Evolutionary conservation across 2,329 filamentous ascomycete species (phyloP).

Genomic region (Curvularia verruculosa): DNA sequence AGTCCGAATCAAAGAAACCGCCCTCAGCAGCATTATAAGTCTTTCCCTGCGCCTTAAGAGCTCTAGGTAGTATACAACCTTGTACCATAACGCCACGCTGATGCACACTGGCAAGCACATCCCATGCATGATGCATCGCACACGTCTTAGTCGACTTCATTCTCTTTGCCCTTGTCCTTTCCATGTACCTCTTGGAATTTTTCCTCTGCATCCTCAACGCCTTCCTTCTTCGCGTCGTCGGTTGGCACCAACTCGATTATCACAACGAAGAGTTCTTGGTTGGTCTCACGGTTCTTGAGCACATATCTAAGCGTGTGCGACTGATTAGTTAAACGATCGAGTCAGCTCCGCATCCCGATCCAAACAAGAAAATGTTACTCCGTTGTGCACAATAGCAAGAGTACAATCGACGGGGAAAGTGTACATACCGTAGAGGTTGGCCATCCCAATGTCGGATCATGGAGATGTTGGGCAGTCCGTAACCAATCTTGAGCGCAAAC

Average conservation of each 20-base stretch:
- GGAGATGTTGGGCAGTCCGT: constrained; percentile 70
- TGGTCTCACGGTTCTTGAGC: constrained; percentile 77
- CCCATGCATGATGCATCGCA: background rate
- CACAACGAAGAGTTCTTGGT: constrained; percentile 78
- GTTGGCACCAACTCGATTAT: constrained; percentile 77
- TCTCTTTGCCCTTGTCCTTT: constrained; percentile 24
- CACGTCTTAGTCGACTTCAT: constrained; percentile 25
- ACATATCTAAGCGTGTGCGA: constrained; percentile 89
- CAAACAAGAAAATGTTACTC: background rate
- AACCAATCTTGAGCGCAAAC: constrained; percentile 65
- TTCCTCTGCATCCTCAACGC: constrained; percentile 29
- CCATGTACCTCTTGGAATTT: constrained; percentile 35
- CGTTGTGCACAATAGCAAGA: background rate
- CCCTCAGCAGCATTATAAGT: background rate
- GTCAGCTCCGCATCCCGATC: constrained; percentile 19
- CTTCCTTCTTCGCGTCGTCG: constrained; percentile 57
- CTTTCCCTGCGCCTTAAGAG: too few species aligned
- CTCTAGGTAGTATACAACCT: background rate
- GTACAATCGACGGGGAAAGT: background rate
- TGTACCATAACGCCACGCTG: constrained; percentile 10
- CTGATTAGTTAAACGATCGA: constrained; percentile 52
- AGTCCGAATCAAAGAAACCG: background rate
- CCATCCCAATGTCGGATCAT: constrained; percentile 83
- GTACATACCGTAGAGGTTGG: constrained; percentile 70
- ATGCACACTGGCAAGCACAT: background rate